Evolutionary conservation across 2,329 filamentous ascomycete species (phyloP), one percentile per base, ranked within the genome.

Genomic region (Xylariaceae sp.): DNA sequence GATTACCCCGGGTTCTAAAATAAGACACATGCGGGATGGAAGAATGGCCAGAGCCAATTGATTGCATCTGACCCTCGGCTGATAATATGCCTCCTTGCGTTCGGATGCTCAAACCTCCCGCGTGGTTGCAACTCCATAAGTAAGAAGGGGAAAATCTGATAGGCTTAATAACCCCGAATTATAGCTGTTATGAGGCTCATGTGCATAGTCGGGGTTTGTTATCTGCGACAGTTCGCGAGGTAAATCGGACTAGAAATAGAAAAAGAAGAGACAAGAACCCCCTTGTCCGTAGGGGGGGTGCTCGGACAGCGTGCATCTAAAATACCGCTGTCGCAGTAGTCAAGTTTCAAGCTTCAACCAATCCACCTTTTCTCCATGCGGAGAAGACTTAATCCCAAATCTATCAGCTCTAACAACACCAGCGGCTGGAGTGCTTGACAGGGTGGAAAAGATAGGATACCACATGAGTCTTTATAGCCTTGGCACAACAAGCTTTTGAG

Each of bases 181-280:
- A 53, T 53, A 42, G 20, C 13, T 18, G n/a, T 16, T 23, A 30
- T 41, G 43, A 43, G 16, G 10, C 41, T 51, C 21, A 26, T 23
- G 23, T 27, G 53, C 53, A 55, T 55, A 26, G 50, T 15, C 9
- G 36, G 53, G 43, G 45, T 44, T 18, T 24, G 41, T 39, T 21
- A 57, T 30, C 50, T 53, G 54, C 42, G 49, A 57, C 54, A 33
- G 50, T 53, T 57, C 54, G 48, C 24, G 23, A 42, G 16, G 45
- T 21, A 26, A 35, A 45, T 33, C 11, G 8, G 30, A 30, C 27
- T 8, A 30, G 8, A 30, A 8, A 9, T 33, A 33, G 30, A 53
- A 40, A 24, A 43, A 30, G 24, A 16, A 15, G 15, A 33, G 30
- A 29, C 24, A 45, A 18, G 16, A 32, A 26, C 13, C 42, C 24